Percentiles rank a stretch among this genome's conserved stretches.
phyloP scores from a whole-genome alignment of 179 eudicot genomes.

The Patellifolia procumbens region DNA sequence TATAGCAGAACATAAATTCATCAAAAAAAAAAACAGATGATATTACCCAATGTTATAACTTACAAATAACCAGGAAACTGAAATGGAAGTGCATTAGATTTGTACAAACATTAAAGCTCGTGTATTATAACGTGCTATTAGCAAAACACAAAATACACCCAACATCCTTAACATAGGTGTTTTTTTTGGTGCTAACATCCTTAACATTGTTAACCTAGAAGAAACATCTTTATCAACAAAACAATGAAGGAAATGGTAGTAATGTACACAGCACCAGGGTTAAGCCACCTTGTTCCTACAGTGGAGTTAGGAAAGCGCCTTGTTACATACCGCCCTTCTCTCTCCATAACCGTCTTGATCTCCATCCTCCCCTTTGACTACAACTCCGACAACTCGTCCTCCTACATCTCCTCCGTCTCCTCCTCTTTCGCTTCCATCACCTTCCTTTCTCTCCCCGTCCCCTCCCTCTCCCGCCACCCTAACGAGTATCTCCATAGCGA shows the following conservation, averaged over 20 bases:
- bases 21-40: no score
- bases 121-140: no score
- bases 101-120: no score
- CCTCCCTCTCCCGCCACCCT: conserved; percentile 12
- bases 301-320: conserved; percentile 57
- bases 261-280: conserved; percentile 56
- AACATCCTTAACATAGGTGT: no score
- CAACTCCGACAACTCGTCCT: conserved; percentile 41
- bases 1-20: no score
- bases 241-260: conserved; percentile 32
- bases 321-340: conserved; percentile 35
- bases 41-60: no score
- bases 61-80: no score
- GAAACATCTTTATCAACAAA: neutral
- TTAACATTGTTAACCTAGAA: neutral
- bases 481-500: conserved; percentile 6
- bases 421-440: conserved; percentile 30
- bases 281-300: conserved; percentile 60
- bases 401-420: conserved; percentile 31
- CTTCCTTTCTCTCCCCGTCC: conserved; percentile 10
- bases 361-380: conserved; percentile 40
- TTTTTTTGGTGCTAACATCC: no score
- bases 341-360: conserved; percentile 44
- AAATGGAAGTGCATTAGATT: no score
- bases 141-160: no score